Evolutionary conservation across 192 early-diverging fungal genomes (phyloP).

Genomic region (Podila clonocystis): DNA sequence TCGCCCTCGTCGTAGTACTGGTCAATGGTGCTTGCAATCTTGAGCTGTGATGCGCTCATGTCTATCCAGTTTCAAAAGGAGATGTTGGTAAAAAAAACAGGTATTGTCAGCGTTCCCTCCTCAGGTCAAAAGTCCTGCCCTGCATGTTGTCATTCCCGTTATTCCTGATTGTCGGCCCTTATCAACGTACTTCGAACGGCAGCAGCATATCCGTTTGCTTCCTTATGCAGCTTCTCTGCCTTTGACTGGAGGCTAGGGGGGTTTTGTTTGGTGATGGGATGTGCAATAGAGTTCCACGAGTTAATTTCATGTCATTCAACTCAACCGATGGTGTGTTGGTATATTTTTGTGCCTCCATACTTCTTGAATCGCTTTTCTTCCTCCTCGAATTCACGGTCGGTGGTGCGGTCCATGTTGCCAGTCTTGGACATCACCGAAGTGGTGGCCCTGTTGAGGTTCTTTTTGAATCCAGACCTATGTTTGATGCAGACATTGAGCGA

Average conservation of each 20-base stretch:
- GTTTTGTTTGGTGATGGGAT: background rate
- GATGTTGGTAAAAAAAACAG: background rate
- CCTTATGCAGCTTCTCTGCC: conserved; percentile 84
- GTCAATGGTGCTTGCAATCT: conserved; percentile 89
- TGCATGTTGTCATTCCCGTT: background rate
- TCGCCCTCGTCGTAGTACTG: conserved; percentile 88
- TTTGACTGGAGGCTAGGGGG: conserved; percentile 79
- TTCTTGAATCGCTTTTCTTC: conserved; percentile 80
- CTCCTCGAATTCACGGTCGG: conserved; percentile 84
- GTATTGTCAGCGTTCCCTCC: conserved; percentile 1
- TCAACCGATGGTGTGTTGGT: background rate
- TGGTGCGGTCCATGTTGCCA: conserved; percentile 80
- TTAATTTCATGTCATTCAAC: background rate
- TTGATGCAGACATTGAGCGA: too few species aligned
- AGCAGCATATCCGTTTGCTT: conserved; percentile 93
- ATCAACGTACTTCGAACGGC: conserved; percentile 72
- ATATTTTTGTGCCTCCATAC: conserved; percentile 41
- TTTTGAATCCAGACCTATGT: conserved; percentile 81
- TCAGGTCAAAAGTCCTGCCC: background rate
- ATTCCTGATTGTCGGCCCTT: background rate
- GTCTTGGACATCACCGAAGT: conserved; percentile 68
- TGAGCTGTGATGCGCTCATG: conserved; percentile 86
- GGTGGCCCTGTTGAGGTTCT: conserved; percentile 81
- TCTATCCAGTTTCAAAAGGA: conserved; percentile 43
- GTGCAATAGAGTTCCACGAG: background rate